phyloP scores from a whole-genome alignment of 192 early-diverging fungal genomes.

The Coemansia sp. region DNA sequence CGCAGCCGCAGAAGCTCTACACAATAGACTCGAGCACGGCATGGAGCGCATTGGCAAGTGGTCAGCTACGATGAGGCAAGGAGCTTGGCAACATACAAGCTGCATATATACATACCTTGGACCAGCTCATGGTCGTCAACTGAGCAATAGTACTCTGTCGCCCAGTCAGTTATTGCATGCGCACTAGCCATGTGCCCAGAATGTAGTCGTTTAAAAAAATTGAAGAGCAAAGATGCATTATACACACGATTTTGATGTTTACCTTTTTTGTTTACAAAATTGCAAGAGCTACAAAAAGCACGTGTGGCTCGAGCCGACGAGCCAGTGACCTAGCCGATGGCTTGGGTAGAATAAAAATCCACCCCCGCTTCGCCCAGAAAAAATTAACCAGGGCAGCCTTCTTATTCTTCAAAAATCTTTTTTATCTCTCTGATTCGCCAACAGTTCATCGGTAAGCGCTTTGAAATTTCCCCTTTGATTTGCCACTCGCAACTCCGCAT shows the following conservation, averaged over 20 bases:
- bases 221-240: not conserved
- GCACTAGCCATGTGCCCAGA: not conserved
- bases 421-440: conserved; percentile 8
- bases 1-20: conserved; percentile 26
- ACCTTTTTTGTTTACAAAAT: not conserved
- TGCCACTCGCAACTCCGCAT: not conserved
- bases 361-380: not conserved
- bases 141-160: conserved; percentile 34
- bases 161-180: conserved; percentile 32
- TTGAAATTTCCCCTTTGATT: not conserved
- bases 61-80: too few species aligned
- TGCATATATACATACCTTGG: not conserved
- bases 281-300: not conserved
- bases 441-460: conserved; percentile 4
- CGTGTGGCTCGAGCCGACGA: not conserved
- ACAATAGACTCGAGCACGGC: not conserved
- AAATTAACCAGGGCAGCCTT: conserved; percentile 1
- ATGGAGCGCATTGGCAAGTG: not conserved
- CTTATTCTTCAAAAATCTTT: not conserved
- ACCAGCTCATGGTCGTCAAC: conserved; percentile 32
- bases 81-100: too few species aligned
- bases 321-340: too few species aligned
- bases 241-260: not conserved
- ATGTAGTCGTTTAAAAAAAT: too few species aligned
- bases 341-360: too few species aligned